Evolutionary conservation across 306 rosid genomes (phyloP), one percentile per base, ranked within the genome.

Genomic region (Calophaca sinica): DNA sequence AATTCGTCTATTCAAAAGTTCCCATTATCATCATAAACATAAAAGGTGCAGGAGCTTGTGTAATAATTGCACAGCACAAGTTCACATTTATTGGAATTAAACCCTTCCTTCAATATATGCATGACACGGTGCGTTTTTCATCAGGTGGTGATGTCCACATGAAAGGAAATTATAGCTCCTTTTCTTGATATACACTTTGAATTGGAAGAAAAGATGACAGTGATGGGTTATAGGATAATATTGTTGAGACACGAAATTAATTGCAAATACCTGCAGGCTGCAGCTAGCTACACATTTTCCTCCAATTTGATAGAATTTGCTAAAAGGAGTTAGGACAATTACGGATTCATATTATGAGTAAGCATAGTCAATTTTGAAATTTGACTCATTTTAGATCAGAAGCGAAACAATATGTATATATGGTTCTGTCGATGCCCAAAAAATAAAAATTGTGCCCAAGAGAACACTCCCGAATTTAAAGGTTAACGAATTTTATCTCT

Each of bases 1-100:
- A 72, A 33, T 3, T 5, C 3, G 39, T 59, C 55, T 52, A 0
- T 55, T 53, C 3, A 4, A 70, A 77, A 29, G 55, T 64, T 69
- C 51, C 42, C 58, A 61, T 14, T 42, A 52, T 73, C 3, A 55
- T 80, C 45, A 62, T 73, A 68, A 52, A 63, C 74, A 81, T 66
- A 77, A 77, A 84, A 78, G 85, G 73, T 64, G 79, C 5, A 63
- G 73, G 85, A 74, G 85, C 83, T 81, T 63, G 85, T 58, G 81
- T 44, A 84, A 84, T 84, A 78, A 84, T 81, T 78, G 88, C 76
- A 84, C 76, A 74, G n/a, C 85, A 81, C 73, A 72, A 79, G 88
- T 74, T 73, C 81, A 63, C 65, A 69, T 32, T 74, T 57, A 75
- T 64, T 60, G 52, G 63, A 81, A 78, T 81, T 69, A 64, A 74